phyloP scores from a whole-genome alignment of 257 asterid genomes.

The Lavandula angustifolia region DNA sequence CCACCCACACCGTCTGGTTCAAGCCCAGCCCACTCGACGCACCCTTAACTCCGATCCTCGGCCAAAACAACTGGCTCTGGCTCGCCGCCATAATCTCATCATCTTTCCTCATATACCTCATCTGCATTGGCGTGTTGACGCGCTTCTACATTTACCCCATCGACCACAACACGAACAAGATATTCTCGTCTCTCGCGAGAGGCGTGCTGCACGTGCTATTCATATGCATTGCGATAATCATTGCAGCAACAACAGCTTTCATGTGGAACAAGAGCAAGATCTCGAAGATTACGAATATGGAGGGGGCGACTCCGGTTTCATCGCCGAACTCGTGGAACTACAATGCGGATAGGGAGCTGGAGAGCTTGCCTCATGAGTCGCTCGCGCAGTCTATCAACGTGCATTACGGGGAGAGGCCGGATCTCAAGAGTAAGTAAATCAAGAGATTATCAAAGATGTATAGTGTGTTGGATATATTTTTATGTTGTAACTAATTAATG shows the following conservation, averaged over 20 bases:
- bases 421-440: conserved; percentile 61
- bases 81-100: conserved; percentile 61
- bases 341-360: conserved; percentile 68
- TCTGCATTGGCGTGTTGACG: conserved; percentile 48
- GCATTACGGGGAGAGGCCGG: conserved; percentile 82
- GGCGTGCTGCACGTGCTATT: conserved; percentile 44
- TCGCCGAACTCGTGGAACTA: conserved; percentile 59
- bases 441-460: no score
- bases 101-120: conserved; percentile 64
- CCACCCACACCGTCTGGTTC: conserved; percentile 49
- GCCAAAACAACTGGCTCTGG: conserved; percentile 67
- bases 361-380: conserved; percentile 66
- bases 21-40: conserved; percentile 56
- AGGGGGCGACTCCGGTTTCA: conserved; percentile 56
- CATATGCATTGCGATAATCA: conserved; percentile 48
- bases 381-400: conserved; percentile 53
- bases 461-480: background rate
- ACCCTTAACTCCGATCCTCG: conserved; percentile 59
- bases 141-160: conserved; percentile 61
- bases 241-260: conserved; percentile 48
- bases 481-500: background rate
- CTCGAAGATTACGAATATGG: conserved; percentile 49
- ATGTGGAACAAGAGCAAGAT: conserved; percentile 55
- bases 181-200: conserved; percentile 43
- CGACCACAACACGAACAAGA: conserved; percentile 54